Evolutionary conservation across 2,329 filamentous ascomycete genomes (phyloP).

Genomic region (Sphaerostilbella broomeana): DNA sequence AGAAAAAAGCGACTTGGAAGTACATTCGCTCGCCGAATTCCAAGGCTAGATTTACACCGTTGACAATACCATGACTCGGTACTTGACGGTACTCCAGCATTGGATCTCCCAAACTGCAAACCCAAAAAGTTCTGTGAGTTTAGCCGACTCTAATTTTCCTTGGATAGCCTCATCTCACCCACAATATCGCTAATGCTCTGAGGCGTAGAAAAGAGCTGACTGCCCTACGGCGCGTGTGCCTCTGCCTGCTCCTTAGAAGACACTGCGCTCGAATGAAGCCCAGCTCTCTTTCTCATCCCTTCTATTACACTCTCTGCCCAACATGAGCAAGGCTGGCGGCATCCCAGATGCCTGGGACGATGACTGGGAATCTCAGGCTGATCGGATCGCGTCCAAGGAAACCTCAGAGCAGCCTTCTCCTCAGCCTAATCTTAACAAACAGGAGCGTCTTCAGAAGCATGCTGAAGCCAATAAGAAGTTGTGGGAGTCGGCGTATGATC

Average conservation of each 20-base stretch:
- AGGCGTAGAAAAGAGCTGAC: too few relatives aligned
- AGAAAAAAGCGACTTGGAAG: too few relatives aligned
- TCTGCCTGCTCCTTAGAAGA: too few relatives aligned
- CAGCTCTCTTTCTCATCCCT: too few relatives aligned
- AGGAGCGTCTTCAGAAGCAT: constrained; percentile 73
- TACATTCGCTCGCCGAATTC: background rate
- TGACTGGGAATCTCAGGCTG: constrained; percentile 78
- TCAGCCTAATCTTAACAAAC: constrained; percentile 53
- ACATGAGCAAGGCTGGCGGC: constrained; percentile 38
- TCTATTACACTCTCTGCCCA: constrained; percentile 17
- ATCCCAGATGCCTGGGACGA: constrained; percentile 81
- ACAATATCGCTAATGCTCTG: too few relatives aligned
- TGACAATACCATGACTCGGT: background rate
- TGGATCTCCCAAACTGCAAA: background rate
- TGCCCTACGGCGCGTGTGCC: background rate
- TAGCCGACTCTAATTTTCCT: background rate
- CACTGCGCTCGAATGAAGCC: too few relatives aligned
- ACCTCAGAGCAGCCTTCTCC: constrained; percentile 28
- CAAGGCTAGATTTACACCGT: background rate
- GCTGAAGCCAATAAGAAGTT: constrained; percentile 76
- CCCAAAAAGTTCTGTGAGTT: background rate
- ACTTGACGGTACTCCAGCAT: background rate
- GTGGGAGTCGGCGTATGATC: constrained; percentile 77
- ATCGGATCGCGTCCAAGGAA: constrained; percentile 40
- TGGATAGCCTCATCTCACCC: too few relatives aligned